Base-by-base conservation (phyloP, 441 rosid genomes). In the Metrosideros polymorpha region DNA sequence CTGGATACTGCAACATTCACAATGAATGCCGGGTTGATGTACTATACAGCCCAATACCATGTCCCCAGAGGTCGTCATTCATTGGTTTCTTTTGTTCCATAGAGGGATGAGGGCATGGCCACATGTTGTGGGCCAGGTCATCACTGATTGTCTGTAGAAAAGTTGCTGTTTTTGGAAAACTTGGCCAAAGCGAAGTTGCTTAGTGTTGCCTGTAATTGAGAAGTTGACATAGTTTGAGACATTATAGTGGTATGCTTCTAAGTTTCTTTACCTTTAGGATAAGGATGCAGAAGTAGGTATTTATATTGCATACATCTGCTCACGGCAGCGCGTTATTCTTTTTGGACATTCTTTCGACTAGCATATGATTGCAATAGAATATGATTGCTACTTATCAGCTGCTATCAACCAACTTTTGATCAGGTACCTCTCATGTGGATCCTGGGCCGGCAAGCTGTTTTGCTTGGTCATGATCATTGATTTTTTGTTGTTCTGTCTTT, bases 391-490 rank as follows among this genome's bases (percentile, higher is more conserved):
- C 35, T 35, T 53, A 76, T n/a, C 7, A 27, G 77, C 49, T 49
- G 54, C 53, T 57, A 43, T 35, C 39, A 4, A 49, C 50, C n/a
- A 50, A n/a, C 54, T 83, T 54, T 82, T 30, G 71, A 59, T 84
- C 89, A 95, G 98, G 94, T 95, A 94, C 89, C 98, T 98, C 14
- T 92, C 98, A 6, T 95, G 98, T 89, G 99, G 99, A 85, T 89
- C 96, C 52, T 98, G 98, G 99, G 99, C 99, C 6, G 99, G 99
- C 86, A 98, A 98, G 90, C 93, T 95, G 79, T 96, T 95, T 83
- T 95, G 97, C 92, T 88, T 94, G 92, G 98, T 98, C 89, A 95
- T 98, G 98, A 95, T 96, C n/a, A 90, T 95, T 18, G 97, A 96
- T 94, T 95, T 89, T 90, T 89, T 98, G 91, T 89, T 96, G n/a